These are phyloP conservation scores for Thuja plicata DNA, from an alignment of 83 land plant species.

Conservation along the genomic window DNA sequence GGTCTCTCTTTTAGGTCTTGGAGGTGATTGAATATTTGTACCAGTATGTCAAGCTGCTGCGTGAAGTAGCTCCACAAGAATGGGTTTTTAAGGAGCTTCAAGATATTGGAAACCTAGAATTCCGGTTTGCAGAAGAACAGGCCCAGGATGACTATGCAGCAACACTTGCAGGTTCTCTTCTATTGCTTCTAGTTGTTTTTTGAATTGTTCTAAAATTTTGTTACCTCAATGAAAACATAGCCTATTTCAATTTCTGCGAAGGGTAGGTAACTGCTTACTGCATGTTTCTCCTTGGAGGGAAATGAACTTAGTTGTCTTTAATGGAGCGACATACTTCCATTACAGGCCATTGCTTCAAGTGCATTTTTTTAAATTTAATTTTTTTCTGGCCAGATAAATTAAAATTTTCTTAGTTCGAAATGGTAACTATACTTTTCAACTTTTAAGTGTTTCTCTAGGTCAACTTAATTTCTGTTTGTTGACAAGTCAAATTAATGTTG, in stretches of 20 bases:
- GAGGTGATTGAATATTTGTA: conserved; percentile 75
- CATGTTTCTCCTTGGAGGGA: neutral
- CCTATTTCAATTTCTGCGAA: neutral
- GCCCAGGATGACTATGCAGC: conserved; percentile 92
- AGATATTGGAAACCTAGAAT: conserved; percentile 87
- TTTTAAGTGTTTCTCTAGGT: neutral
- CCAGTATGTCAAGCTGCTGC: conserved; percentile 83
- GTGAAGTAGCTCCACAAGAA: conserved; percentile 67
- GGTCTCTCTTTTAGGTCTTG: conserved; percentile 37
- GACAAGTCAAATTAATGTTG: too few species aligned
- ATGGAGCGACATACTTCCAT: too few species aligned
- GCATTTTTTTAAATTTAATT: too few species aligned
- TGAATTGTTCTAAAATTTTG: neutral
- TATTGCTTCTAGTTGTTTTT: neutral
- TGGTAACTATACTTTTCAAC: neutral
- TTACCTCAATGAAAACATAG: neutral
- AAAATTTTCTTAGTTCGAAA: neutral
- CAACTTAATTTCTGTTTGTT: neutral
- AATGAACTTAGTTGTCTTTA: neutral
- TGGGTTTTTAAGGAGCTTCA: conserved; percentile 95
- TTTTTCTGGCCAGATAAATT: neutral
- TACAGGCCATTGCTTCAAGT: neutral
- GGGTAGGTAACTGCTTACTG: neutral
- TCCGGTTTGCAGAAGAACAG: conserved; percentile 87
- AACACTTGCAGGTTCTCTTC: conserved; percentile 39